Percentiles rank a stretch among this genome's conserved stretches.
phyloP scores from a whole-genome alignment of 2,329 filamentous ascomycete species.

The Alternaria atra region DNA sequence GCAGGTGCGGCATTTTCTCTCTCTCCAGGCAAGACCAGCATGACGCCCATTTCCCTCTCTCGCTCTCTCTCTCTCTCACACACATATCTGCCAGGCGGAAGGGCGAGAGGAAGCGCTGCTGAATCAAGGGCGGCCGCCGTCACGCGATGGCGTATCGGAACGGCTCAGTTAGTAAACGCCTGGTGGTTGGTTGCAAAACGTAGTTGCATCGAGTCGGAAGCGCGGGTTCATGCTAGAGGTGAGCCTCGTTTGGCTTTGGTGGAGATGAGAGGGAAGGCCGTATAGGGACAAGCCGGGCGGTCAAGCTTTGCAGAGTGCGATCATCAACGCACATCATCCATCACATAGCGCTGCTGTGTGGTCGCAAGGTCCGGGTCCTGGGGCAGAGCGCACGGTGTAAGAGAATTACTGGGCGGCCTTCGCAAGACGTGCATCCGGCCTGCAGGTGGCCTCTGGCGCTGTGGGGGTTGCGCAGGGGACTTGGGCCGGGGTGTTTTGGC shows the following conservation, averaged over 20 bases:
- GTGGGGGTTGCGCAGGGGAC: conserved; percentile 33
- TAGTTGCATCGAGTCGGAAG: not conserved
- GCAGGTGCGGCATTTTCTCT: conserved; percentile 30
- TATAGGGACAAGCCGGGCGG: conserved; percentile 1
- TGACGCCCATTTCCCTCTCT: conserved; percentile 6
- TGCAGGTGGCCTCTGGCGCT: conserved; percentile 32
- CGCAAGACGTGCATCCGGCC: conserved; percentile 28
- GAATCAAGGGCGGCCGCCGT: not conserved
- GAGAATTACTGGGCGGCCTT: conserved; percentile 5
- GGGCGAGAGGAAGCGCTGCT: not conserved
- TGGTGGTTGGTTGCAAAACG: not conserved
- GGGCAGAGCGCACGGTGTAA: conserved; percentile 7
- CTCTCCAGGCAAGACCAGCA: conserved; percentile 8
- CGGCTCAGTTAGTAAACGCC: not conserved
- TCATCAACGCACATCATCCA: conserved; percentile 22
- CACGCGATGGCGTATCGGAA: not conserved
- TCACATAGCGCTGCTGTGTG: conserved; percentile 3
- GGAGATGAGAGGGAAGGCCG: conserved; percentile 2
- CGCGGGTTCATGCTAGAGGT: not conserved
- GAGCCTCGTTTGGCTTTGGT: conserved; percentile 3
- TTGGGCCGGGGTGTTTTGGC: conserved; percentile 12
- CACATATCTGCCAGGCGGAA: conserved; percentile 1
- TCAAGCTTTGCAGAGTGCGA: conserved; percentile 18
- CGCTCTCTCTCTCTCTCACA: conserved; percentile 2
- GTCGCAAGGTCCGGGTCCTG: conserved; percentile 11